Base-by-base conservation (phyloP, 768 basidiomycete genomes). In the Lactarius sanguifluus region DNA sequence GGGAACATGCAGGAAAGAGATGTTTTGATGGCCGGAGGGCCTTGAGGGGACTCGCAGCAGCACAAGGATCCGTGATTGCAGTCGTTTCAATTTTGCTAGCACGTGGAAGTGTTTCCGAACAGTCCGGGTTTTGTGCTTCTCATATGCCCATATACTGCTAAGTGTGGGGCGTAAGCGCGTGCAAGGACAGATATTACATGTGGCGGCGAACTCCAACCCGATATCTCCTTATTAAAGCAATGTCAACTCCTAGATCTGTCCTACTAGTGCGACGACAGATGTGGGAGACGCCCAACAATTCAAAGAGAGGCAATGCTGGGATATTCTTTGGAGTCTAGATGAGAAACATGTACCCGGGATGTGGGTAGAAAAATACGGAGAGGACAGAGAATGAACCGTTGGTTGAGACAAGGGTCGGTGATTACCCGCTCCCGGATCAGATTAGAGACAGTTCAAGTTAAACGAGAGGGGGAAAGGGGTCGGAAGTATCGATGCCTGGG, bases 151-250 rank as follows among this genome's bases (percentile, higher is more conserved):
- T 62, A 62, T 55, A 54, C 50, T 30, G 55, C 55, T 30, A 56
- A 54, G 55, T 56, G 55, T 25, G 50, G 50, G 32, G 55, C 16
- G 18, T 25, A 50, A 34, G 61, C 34, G 38, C 30, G 56, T 45
- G 40, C 32, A 45, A 43, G 7, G 23, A 32, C 59, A 60, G n/a
- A 30, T 47, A 61, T 61, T 25, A 47, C 60, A 23, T 50, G 30
- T 10, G 45, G 45, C n/a, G 28, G 59, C n/a, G n/a, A 50, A 32
- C 18, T 34, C 13, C 16, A 32, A 40, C 5, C 50, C 32, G 57
- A 56, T 65, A 55, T n/a, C 43, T 59, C 60, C 61, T 40, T 66
- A 61, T 52, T 28, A 34, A 41, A 43, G 34, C 25, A 41, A 43
- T 23, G 65, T 20, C 38, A 50, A 36, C 38, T 12, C 38, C 64